These are phyloP conservation scores for Kluyveromyces sp. DNA, from an alignment of 1,139 yeast genomes.

Conservation along the genomic window DNA sequence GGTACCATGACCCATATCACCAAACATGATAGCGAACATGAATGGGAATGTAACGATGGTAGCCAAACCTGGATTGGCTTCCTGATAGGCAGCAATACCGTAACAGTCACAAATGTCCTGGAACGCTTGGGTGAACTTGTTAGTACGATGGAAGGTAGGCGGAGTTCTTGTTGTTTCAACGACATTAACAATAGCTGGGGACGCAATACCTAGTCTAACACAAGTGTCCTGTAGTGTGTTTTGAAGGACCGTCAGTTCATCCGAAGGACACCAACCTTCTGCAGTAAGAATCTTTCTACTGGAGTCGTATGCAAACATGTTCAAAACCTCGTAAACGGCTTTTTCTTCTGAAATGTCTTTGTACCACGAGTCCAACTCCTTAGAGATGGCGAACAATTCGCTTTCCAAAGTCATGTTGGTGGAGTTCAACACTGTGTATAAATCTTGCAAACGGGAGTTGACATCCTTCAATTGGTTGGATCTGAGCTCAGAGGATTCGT, in stretches of 20 bases:
- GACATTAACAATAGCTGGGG: constrained; percentile 72
- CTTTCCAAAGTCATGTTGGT: constrained; percentile 64
- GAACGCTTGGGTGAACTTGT: constrained; percentile 86
- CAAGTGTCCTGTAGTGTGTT: constrained; percentile 53
- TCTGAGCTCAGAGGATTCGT: constrained; percentile 51
- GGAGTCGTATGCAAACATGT: constrained; percentile 57
- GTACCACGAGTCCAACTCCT: constrained; percentile 63
- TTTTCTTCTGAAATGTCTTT: constrained; percentile 62
- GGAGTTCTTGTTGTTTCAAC: constrained; percentile 77
- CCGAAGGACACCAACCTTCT: constrained; percentile 92
- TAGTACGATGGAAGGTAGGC: constrained; percentile 87
- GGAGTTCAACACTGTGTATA: constrained; percentile 61
- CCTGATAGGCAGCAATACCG: constrained; percentile 90
- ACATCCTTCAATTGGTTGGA: constrained; percentile 50
- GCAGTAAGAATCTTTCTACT: constrained; percentile 85
- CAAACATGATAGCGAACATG: constrained; percentile 99
- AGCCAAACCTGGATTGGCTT: constrained; percentile 92
- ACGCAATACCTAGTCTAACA: constrained; percentile 38
- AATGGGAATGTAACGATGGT: constrained; percentile 94
- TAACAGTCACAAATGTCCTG: constrained; percentile 93
- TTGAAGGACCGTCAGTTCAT: constrained; percentile 42
- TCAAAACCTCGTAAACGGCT: constrained; percentile 59
- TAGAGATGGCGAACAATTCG: constrained; percentile 70
- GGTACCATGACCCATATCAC: constrained; percentile 94
- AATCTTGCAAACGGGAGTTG: constrained; percentile 51